Evolutionary conservation across 2,329 filamentous ascomycete genomes (phyloP).

Genomic region (Alternaria hordeiaustralica): DNA sequence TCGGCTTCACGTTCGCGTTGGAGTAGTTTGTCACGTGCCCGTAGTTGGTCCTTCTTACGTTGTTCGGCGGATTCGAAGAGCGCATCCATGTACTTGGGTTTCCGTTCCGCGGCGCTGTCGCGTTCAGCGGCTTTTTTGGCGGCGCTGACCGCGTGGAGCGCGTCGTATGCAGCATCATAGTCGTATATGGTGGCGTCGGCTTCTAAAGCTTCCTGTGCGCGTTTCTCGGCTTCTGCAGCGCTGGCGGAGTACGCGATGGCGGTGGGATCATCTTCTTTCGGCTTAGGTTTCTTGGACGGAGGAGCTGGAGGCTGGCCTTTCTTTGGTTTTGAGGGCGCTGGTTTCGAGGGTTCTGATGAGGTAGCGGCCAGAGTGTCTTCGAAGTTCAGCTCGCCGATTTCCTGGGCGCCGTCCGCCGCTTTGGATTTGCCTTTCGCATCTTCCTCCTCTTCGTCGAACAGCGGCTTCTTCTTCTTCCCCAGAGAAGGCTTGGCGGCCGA

Average conservation of each 20-base stretch:
- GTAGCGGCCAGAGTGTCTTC: conserved; percentile 54
- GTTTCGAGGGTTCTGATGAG: conserved; percentile 26
- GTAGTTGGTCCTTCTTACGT: conserved; percentile 77
- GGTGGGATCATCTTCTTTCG: conserved; percentile 44
- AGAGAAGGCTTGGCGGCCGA: conserved; percentile 25
- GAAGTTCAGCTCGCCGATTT: conserved; percentile 65
- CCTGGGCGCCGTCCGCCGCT: conserved; percentile 55
- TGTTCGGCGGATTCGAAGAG: conserved; percentile 75
- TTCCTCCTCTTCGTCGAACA: conserved; percentile 66
- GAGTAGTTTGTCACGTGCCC: conserved; percentile 81
- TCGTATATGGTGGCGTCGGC: conserved; percentile 81
- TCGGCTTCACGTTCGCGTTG: conserved; percentile 79
- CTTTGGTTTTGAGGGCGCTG: conserved; percentile 45
- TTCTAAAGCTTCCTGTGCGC: conserved; percentile 69
- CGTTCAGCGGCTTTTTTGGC: conserved; percentile 63
- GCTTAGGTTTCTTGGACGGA: conserved; percentile 47
- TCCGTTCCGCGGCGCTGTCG: conserved; percentile 63
- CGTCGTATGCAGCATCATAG: conserved; percentile 84
- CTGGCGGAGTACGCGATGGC: conserved; percentile 69
- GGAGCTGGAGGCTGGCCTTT: conserved; percentile 41
- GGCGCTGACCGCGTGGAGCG: conserved; percentile 65
- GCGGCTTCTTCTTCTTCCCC: conserved; percentile 38
- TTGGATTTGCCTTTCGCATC: conserved; percentile 48
- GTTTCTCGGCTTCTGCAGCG: conserved; percentile 66
- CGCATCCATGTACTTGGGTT: conserved; percentile 80